Base-by-base conservation (phyloP, 306 rosid species). In the Oxytropis ochrocephala region DNA sequence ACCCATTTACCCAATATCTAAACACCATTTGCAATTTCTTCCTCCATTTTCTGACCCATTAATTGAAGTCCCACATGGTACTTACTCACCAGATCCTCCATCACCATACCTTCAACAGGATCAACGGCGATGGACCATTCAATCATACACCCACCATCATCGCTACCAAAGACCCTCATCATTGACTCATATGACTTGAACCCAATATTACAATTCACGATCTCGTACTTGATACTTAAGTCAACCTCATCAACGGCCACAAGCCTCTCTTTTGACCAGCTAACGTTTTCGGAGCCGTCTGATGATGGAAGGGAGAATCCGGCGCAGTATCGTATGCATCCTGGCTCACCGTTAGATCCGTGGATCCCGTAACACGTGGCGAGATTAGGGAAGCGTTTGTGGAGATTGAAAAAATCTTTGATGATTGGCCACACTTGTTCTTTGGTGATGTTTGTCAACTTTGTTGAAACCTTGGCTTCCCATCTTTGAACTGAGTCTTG, bases 231-330 rank as follows among this genome's bases (percentile, higher is more conserved):
- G 0, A 91, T n/a, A 8, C 30, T 18, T 3, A 56, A 58, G 5
- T 63, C 71, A 47, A 27, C 75, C 1, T 80, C 80, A 72, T 88
- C 83, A 36, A 88, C 61, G 70, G 78, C 83, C 2, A 78, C 17
- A 0, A 88, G 53, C 56, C 87, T 86, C 67, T 91, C 95, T 67
- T 80, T 86, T 5, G 87, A 77, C 92, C 92, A 91, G 75, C 80
- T 76, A 11, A 74, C 13, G 1, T 35, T 13, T 0, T 7, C 51
- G 0, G 52, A 42, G 2, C 64, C 64, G 35, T 73, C n/a, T n/a
- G 85, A 82, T 12, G 79, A 80, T 18, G 83, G 81, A 48, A 86
- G 79, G 10, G 86, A 80, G 70, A 11, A 81, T 6, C 87, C 88
- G 0, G 79, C 77, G 18, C 91, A 85, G 82, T 59, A 85, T 50